Base-by-base conservation (phyloP, 208 protist species). In the Trypanosoma conorhini region DNA sequence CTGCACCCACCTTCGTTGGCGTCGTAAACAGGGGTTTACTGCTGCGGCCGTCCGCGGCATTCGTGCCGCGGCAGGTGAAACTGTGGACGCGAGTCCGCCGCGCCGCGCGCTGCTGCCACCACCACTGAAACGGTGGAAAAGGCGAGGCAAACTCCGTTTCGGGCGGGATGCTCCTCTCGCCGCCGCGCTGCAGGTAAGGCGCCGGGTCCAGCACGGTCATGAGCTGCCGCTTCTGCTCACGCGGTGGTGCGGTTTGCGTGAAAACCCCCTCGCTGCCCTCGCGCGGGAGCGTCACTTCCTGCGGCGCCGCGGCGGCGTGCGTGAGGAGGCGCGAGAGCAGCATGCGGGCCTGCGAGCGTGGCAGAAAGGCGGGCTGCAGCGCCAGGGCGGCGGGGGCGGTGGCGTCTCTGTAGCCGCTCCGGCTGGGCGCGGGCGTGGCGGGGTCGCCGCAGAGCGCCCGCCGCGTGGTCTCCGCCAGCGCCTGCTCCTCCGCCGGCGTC, bases 71-170 rank as follows among this genome's bases (percentile, higher is more conserved):
- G 4, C 33, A 38, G 33, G 33, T 38, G 33, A 38, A 38, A 7
- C 33, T 7, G 7, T 38, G 33, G 4, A 9, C 7, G 33, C 4
- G 33, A 38, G 2, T 38, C 7, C 33, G 33, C 7, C 33, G 33
- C 33, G 33, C 7, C 33, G 33, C 33, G 33, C 30, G 28, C 26
- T 72, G 26, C n/a, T 26, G 19, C 69, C 69, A 74, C 69, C 69
- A 74, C 59, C 30, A 42, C 19, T 59, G 69, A 74, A 74, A 74
- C n/a, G 69, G 69, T 33, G 59, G 22, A 55, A 68, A 74, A 3
- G 50, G 24, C 0, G 62, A 66, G 7, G 59, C 69, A 54, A 67
- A 74, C 5, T 74, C 69, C 5, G 69, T 67, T 30, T 67, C 59
- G 22, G 22, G 5, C 2, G 69, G 69, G 46, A 66, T 68, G 50